phyloP scores from a whole-genome alignment of 23 red algal species.

The Gracilaria gracilis region DNA sequence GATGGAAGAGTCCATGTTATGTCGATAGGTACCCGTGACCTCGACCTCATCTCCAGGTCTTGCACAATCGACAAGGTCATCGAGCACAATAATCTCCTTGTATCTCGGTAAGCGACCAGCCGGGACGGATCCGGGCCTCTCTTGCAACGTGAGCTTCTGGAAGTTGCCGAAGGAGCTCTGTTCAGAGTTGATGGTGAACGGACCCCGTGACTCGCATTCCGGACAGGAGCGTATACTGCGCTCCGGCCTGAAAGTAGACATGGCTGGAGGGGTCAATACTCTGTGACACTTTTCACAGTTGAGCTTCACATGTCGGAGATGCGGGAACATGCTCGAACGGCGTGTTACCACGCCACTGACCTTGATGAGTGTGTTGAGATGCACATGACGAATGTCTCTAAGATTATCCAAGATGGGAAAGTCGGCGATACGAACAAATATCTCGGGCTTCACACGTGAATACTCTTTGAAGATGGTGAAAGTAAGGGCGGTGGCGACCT shows the following conservation, averaged over 20 bases:
- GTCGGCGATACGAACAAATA: constrained; percentile 95
- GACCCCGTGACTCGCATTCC: constrained; percentile 88
- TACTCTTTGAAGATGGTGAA: constrained; percentile 89
- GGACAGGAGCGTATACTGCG: constrained; percentile 77
- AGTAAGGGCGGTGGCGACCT: constrained; percentile 83
- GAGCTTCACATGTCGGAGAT: constrained; percentile 89
- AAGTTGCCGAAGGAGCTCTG: constrained; percentile 96
- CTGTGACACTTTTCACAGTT: constrained; percentile 86
- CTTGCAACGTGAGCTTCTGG: constrained; percentile 96
- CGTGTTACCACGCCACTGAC: constrained; percentile 94
- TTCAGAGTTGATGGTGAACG: constrained; percentile 93
- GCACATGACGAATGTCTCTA: constrained; percentile 96
- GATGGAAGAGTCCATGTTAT: constrained; percentile 85
- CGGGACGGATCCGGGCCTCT: constrained; percentile 93
- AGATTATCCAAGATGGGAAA: constrained; percentile 92
- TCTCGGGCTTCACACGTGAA: constrained; percentile 84
- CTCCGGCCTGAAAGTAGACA: constrained; percentile 71
- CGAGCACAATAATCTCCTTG: constrained; percentile 93
- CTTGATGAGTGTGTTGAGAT: constrained; percentile 98
- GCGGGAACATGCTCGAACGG: constrained; percentile 91
- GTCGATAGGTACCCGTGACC: constrained; percentile 95
- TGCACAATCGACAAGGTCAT: constrained; percentile 93
- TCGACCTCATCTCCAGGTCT: constrained; percentile 96
- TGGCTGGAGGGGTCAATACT: constrained; percentile 68
- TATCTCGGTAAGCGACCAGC: constrained; percentile 94